Base-by-base conservation (phyloP, 106 monocot genomes). In the Vanilla planifolia region DNA sequence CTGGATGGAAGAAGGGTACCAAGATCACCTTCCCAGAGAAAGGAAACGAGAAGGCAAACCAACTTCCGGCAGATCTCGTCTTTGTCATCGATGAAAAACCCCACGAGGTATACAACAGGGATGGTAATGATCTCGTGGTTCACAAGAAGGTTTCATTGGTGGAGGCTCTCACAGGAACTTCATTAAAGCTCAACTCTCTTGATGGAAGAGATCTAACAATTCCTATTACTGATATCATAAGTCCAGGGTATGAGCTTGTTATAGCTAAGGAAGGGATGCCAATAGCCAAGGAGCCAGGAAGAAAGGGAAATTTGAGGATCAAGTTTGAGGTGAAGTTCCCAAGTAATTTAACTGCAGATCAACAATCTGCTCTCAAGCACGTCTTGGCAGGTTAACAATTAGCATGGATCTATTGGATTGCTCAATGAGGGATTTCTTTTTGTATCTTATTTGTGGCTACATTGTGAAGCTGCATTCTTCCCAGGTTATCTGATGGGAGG, bases 1-100 rank as follows among this genome's bases (percentile, higher is more conserved):
- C 94, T 1, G 89, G 89, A 45, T 89, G 94, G 94, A 94, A 94
- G 67, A 86, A 80, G 22, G 89, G 94, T 4, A 94, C 94, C 3
- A 94, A 89, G 68, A 80, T 94, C 33, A 89, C 94, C 0, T 86
- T 94, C 68, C 80, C 80, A 1, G 80, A 66, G 11, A 94, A 89
- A 48, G 94, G 89, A 1, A 83, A 83, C 21, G 83, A 89, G 43
- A 64, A 77, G 43, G 56, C 25, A 0, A 75, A 73, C 68, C 75
- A 73, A 28, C 50, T 78, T 2, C 75, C 85, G 0, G 89, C 89
- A 0, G 94, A 94, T 47, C 73, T 94, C 0, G 50, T 89, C 36
- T 89, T 94, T 43, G 74, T 94, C 17, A 79, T 94, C 47, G 83
- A 86, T 21, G 94, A 94, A 70, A 94, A 89, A 51, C 94, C 85